Evolutionary conservation across 495 filamentous ascomycete species (phyloP).

Genomic region (Tetracladium marchalianum): DNA sequence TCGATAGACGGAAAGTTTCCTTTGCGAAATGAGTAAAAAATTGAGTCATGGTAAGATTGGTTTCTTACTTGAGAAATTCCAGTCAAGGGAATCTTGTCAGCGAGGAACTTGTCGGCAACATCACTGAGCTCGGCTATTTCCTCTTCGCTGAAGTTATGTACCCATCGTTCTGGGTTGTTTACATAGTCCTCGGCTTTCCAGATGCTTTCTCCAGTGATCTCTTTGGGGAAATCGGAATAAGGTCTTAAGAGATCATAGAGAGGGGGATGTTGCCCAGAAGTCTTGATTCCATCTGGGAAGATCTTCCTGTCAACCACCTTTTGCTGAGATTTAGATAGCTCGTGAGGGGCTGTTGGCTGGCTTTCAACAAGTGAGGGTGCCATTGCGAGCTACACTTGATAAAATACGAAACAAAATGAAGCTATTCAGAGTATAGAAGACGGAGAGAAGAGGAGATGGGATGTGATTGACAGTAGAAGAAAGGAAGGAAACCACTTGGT

Average conservation of each 20-base stretch:
- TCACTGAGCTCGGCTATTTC: slow-evolving; percentile 61
- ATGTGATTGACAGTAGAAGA: not conserved
- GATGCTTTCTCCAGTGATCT: slow-evolving; percentile 65
- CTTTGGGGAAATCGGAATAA: slow-evolving; percentile 63
- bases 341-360: slow-evolving; percentile 4
- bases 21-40: slow-evolving; percentile 11
- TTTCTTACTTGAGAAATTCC: slow-evolving; percentile 56
- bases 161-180: slow-evolving; percentile 64
- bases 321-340: not conserved
- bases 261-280: slow-evolving; percentile 74
- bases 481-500: not conserved
- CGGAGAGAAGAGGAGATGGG: not conserved
- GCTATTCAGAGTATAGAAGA: not conserved
- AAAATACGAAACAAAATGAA: not conserved
- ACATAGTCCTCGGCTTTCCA: slow-evolving; percentile 69
- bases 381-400: slow-evolving; percentile 1
- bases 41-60: not conserved
- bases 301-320: slow-evolving; percentile 19
- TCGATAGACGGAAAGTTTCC: slow-evolving; percentile 57
- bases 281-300: slow-evolving; percentile 45
- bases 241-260: slow-evolving; percentile 53
- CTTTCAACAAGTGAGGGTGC: slow-evolving; percentile 10
- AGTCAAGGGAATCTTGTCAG: slow-evolving; percentile 50
- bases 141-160: slow-evolving; percentile 53
- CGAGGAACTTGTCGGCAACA: slow-evolving; percentile 60